Base-by-base conservation (phyloP, 192 early-diverging fungal species). In the Podila horticola region DNA sequence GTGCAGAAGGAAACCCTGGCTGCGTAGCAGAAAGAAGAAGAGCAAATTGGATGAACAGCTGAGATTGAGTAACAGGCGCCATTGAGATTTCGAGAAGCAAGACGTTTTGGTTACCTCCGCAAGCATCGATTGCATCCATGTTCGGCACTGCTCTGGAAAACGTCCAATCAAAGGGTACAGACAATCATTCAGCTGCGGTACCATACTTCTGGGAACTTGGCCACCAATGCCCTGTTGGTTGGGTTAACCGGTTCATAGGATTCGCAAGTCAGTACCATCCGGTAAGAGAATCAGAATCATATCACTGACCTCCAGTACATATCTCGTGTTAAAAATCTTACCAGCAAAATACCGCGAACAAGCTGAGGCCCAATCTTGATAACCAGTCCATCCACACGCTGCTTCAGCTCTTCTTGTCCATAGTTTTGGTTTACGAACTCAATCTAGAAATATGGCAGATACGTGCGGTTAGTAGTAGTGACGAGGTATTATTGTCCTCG, bases 1-100 rank as follows among this genome's bases (percentile, higher is more conserved):
- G 71, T 4, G 71, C 58, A n/a, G 87, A 86, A 8, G 88, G 88
- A 70, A 90, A 90, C 2, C 74, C 86, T 7, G 86, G 79, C 87
- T 88, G 74, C 19, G 22, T 26, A 63, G 12, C 22, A 15, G 20
- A 52, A 15, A 48, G 13, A 62, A 19, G 59, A 6, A 45, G 49
- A 55, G 26, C 29, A 7, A 29, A n/a, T 20, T 5, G 12, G 71
- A 41, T 8, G 17, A 60, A 51, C n/a, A 51, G 17, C 2, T 10
- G 52, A 5, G 52, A 55, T 55, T 0, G 52, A 22, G 24, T 10
- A 19, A 22, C 52, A 26, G 8, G 12, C 6, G 12, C 22, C 20
- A 26, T 5, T 24, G 20, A 8, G 11, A 12, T 13, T 8, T 45
- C 41, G 8, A 15, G 41, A 17, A 15, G 41, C 1, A 45, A 45